These are phyloP conservation scores for Cyclotella sp. DNA, from an alignment of 108 stramenopile genomes.

Conservation along the genomic window DNA sequence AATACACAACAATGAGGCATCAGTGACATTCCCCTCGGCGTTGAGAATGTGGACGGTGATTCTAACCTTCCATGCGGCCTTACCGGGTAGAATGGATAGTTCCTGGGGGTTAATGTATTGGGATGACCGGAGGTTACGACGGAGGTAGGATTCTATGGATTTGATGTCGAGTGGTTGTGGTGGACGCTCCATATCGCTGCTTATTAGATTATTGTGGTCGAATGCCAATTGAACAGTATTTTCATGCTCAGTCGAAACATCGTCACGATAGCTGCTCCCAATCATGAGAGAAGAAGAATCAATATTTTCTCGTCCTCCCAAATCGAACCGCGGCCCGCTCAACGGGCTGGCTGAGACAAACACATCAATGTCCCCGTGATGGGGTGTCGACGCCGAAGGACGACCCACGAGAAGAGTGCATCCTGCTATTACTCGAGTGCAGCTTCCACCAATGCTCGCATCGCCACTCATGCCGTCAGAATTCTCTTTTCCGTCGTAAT, in stretches of 20 bases:
- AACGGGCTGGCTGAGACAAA: slow-evolving; percentile 40
- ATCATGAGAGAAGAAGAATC: slow-evolving; percentile 18
- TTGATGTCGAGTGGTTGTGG: slow-evolving; percentile 37
- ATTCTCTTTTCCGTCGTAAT: no score
- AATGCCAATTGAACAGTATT: slow-evolving; percentile 10
- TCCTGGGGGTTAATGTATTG: slow-evolving; percentile 39
- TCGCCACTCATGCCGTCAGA: not conserved
- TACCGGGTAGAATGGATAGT: slow-evolving; percentile 46
- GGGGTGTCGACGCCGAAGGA: slow-evolving; percentile 57
- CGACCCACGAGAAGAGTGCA: slow-evolving; percentile 74
- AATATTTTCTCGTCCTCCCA: slow-evolving; percentile 15
- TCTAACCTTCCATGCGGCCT: slow-evolving; percentile 64
- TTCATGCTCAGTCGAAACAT: not conserved
- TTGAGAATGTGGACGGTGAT: slow-evolving; percentile 64
- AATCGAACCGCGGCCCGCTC: slow-evolving; percentile 38
- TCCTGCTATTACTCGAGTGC: slow-evolving; percentile 69
- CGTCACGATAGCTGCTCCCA: not conserved
- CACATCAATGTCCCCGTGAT: slow-evolving; percentile 64
- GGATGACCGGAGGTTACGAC: slow-evolving; percentile 43
- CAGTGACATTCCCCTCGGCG: slow-evolving; percentile 69
- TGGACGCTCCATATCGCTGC: slow-evolving; percentile 13
- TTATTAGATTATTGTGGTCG: not conserved
- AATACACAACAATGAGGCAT: slow-evolving; percentile 65
- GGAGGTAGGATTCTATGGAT: slow-evolving; percentile 47
- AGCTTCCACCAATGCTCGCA: slow-evolving; percentile 43